Conservation (phyloP, 352 stramenopile species). For the Pythium graminicola region DNA sequence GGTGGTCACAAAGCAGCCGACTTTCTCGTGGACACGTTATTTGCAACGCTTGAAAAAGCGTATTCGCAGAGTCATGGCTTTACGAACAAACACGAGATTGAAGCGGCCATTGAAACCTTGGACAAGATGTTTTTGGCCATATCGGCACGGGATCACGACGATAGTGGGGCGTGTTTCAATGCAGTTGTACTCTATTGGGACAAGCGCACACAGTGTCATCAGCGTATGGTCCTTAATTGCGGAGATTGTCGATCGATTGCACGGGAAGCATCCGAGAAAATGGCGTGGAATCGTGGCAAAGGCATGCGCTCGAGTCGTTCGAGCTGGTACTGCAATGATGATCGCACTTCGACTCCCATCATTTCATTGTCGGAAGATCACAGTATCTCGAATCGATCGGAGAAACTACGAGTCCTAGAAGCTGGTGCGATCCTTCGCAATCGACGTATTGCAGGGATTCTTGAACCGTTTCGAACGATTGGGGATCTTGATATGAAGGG, state of each 20-base stretch:
- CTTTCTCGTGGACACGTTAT: slow-evolving; percentile 47
- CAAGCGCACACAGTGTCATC: slow-evolving; percentile 25
- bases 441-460: slow-evolving; percentile 60
- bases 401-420: slow-evolving; percentile 50
- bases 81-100: slow-evolving; percentile 22
- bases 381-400: slow-evolving; percentile 48
- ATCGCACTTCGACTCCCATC: slow-evolving; percentile 7
- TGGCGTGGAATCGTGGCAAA: background rate
- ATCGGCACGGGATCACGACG: slow-evolving; percentile 36
- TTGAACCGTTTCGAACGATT: slow-evolving; percentile 80
- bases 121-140: slow-evolving; percentile 38
- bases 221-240: slow-evolving; percentile 63
- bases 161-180: slow-evolving; percentile 60
- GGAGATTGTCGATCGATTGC: slow-evolving; percentile 64
- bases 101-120: slow-evolving; percentile 38
- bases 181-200: slow-evolving; percentile 48
- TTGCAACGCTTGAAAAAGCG: slow-evolving; percentile 35
- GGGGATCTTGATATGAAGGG: slow-evolving; percentile 82
- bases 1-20: slow-evolving; percentile 50
- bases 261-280: slow-evolving; percentile 26
- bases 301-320: background rate
- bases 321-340: slow-evolving; percentile 7
- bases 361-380: slow-evolving; percentile 59
- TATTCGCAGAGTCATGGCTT: slow-evolving; percentile 20
- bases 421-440: slow-evolving; percentile 67